Conservation (phyloP, 192 early-diverging fungal species). For the Entomortierella parvispora region DNA sequence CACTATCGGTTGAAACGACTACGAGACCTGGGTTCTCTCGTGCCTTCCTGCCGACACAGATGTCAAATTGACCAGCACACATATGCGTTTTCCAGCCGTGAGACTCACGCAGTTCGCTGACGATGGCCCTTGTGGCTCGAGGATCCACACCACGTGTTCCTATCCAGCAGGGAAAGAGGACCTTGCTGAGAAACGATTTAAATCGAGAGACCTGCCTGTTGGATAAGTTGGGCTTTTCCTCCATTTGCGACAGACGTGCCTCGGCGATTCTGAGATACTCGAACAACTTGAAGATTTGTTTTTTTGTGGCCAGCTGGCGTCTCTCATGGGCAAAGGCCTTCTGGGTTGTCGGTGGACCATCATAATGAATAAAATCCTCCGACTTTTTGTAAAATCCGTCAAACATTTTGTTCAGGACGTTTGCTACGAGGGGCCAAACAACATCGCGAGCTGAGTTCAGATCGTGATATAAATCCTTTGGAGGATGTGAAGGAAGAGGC, state of each 20-base stretch:
- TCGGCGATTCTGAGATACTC: conserved; percentile 14
- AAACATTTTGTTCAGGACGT: conserved; percentile 22
- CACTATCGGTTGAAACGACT: conserved; percentile 25
- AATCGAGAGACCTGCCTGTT: conserved; percentile 26
- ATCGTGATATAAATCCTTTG: conserved; percentile 17
- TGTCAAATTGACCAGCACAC: conserved; percentile 28
- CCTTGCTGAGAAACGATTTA: conserved; percentile 24
- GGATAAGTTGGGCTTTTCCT: conserved; percentile 21
- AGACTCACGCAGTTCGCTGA: conserved; percentile 18
- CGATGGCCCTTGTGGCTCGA: conserved; percentile 19
- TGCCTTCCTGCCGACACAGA: conserved; percentile 22
- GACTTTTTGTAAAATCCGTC: conserved; percentile 25
- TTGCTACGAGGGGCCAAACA: conserved; percentile 33
- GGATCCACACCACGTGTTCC: conserved; percentile 17
- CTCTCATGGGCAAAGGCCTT: conserved; percentile 30
- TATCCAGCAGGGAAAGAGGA: conserved; percentile 27
- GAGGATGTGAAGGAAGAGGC: conserved; percentile 12
- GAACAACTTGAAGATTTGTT: conserved; percentile 13
- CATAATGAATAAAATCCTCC: conserved; percentile 21
- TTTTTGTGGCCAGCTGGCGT: conserved; percentile 11
- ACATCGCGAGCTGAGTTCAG: conserved; percentile 29
- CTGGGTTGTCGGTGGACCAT: conserved; percentile 23
- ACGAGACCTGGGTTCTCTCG: conserved; percentile 21
- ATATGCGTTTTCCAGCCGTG: conserved; percentile 23
- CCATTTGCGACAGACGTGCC: conserved; percentile 17